Percentiles rank a stretch among this genome's conserved stretches.
Conservation (phyloP, 2,329 filamentous ascomycete species). For the Madurella fahalii region DNA sequence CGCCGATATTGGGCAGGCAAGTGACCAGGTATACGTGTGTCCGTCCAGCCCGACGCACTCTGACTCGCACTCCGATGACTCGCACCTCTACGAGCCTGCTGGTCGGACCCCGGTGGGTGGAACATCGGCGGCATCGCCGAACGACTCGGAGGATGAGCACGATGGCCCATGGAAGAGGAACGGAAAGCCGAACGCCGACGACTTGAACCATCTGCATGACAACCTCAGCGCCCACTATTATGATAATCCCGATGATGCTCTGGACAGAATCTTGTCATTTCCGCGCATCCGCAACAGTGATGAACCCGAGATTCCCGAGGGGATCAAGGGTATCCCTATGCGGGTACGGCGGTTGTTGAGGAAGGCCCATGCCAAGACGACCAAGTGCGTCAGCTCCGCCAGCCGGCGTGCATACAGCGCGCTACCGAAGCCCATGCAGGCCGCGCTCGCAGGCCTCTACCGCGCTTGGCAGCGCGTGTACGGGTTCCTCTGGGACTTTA, state of each 20-base stretch:
- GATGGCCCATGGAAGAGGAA: conserved; percentile 16
- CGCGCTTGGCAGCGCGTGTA: conserved; percentile 45
- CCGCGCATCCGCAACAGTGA: conserved; percentile 48
- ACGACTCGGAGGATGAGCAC: conserved; percentile 46
- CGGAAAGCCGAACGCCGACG: conserved; percentile 26
- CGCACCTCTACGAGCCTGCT: conserved; percentile 49
- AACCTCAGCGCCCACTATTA: not conserved
- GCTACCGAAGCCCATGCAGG: conserved; percentile 43
- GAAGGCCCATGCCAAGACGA: conserved; percentile 24
- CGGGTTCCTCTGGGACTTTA: conserved; percentile 79
- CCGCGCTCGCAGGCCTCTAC: conserved; percentile 29
- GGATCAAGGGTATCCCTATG: conserved; percentile 39
- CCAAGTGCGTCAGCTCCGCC: conserved; percentile 19
- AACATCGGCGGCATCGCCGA: conserved; percentile 47
- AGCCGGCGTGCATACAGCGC: conserved; percentile 30
- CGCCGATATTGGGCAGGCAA: conserved; percentile 40
- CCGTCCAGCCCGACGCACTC: conserved; percentile 30
- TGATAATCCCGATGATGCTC: conserved; percentile 28
- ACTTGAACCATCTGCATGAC: conserved; percentile 10
- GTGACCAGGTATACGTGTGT: conserved; percentile 26
- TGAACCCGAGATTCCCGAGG: conserved; percentile 39
- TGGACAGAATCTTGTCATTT: conserved; percentile 60
- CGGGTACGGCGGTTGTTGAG: conserved; percentile 35
- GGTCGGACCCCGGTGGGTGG: conserved; percentile 52
- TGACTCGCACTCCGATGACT: conserved; percentile 38